Percentiles rank a stretch among this genome's conserved stretches.
Evolutionary conservation across 306 rosid genomes (phyloP).

Genomic region (Cicer cuneatum): DNA sequence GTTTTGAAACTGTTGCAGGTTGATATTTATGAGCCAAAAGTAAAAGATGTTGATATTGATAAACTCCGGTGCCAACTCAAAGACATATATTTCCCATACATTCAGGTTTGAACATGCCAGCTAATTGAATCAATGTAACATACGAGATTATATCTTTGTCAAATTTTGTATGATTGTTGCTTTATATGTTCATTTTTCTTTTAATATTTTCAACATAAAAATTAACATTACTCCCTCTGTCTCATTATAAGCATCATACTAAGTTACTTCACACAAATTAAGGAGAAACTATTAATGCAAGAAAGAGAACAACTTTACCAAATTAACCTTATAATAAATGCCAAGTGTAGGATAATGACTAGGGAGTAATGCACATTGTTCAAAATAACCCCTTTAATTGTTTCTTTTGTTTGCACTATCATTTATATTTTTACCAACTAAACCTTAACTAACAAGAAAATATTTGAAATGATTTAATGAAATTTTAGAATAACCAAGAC

Average conservation of each 20-base stretch:
- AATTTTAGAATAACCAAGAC: not conserved
- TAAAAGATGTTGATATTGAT: constrained; percentile 41
- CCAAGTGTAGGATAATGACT: no score
- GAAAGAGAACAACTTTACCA: no score
- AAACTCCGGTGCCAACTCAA: constrained; percentile 62
- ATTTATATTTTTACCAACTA: not conserved
- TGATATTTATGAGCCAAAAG: constrained; percentile 51
- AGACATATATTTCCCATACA: constrained; percentile 73
- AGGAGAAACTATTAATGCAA: no score
- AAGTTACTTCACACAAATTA: no score
- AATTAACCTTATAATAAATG: no score
- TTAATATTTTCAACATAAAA: not conserved
- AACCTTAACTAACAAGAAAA: not conserved
- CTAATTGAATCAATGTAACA: constrained; percentile 4
- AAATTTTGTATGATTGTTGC: not conserved
- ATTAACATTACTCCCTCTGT: not conserved
- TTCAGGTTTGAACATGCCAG: constrained; percentile 57
- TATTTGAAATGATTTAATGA: no score
- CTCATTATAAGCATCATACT: no score
- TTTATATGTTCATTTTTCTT: not conserved
- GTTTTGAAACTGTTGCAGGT: constrained; percentile 53
- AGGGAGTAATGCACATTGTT: no score
- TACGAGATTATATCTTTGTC: not conserved
- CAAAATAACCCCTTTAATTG: not conserved
- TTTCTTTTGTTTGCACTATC: not conserved